Evolutionary conservation across 208 protist genomes (phyloP).

Genomic region (Trypanosoma grayi): DNA sequence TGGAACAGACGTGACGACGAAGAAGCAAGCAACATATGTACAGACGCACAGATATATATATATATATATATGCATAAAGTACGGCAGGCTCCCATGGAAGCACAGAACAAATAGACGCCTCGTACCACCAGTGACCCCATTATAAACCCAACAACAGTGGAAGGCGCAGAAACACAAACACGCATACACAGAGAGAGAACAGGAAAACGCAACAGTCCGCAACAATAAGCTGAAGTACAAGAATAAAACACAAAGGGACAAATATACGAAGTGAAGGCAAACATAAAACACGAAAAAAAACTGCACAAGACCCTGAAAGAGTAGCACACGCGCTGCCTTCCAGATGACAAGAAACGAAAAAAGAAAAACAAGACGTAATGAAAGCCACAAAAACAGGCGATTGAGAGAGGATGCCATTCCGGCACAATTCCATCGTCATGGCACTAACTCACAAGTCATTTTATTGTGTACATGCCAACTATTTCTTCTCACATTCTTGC

Average conservation of each 20-base stretch:
- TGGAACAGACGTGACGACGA: neutral
- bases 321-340: too few relatives aligned
- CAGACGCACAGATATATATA: neutral
- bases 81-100: conserved; percentile 3
- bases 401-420: too few relatives aligned
- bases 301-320: too few relatives aligned
- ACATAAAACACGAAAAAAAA: too few relatives aligned
- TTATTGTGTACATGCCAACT: neutral
- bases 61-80: conserved; percentile 13
- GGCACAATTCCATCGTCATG: too few relatives aligned
- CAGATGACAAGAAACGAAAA: too few relatives aligned
- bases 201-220: too few relatives aligned
- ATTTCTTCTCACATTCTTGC: neutral
- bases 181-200: neutral
- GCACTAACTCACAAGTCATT: neutral
- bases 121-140: neutral
- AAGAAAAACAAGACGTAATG: neutral
- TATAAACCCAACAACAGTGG: conserved; percentile 10
- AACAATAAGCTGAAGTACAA: conserved; percentile 6
- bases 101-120: neutral
- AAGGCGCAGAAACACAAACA: neutral
- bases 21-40: neutral
- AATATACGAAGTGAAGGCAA: too few relatives aligned
- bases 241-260: too few relatives aligned
- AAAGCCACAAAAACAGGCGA: neutral